Base-by-base conservation (phyloP, 1,139 yeast genomes). In the Pichia sp. region DNA sequence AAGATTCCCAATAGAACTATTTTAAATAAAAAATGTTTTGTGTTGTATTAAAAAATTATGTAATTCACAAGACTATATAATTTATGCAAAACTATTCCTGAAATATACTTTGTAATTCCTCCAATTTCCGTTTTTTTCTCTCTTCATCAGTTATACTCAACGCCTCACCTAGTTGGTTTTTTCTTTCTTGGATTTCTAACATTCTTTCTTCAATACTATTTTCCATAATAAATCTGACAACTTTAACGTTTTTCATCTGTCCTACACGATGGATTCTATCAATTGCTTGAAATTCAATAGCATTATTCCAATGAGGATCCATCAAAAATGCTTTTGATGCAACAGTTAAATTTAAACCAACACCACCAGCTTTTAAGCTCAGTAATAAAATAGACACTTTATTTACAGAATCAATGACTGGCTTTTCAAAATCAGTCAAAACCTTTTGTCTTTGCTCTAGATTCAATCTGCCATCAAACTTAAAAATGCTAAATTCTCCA, bases 221-320 rank as follows among this genome's bases (percentile, higher is more conserved):
- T 54, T 82, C 82, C 65, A 89, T 80, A 37, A 92, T 87, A 57
- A 90, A 89, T 50, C 97, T 66, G 2, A 78, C 70, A 20, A 92
- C 92, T 50, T 76, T 78, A 23, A 92, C 97, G 34, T 74, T 73
- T 32, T 73, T 76, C 16, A 68, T 69, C 60, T 92, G 97, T 0
- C 97, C 97, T 62, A 92, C 85, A 53, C 97, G 73, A 60, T 92
- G 97, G 27, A 92, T 76, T 57, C 97, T 76, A 64, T 92, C 97
- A 53, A 92, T 87, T 0, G 97, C 97, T 63, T 92, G 97, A 37
- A 87, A 87, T 59, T 92, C 97, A 36, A 87, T 80, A 46, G 96
- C 87, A 37, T 87, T 95, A 26, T 94, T 85, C 97, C 97, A 92
- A 95, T 96, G 92, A 0, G 97, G 97, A 58, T 92, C 97, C 90